Conservation (phyloP, 768 basidiomycete species). For the Crepidotus variabilis region DNA sequence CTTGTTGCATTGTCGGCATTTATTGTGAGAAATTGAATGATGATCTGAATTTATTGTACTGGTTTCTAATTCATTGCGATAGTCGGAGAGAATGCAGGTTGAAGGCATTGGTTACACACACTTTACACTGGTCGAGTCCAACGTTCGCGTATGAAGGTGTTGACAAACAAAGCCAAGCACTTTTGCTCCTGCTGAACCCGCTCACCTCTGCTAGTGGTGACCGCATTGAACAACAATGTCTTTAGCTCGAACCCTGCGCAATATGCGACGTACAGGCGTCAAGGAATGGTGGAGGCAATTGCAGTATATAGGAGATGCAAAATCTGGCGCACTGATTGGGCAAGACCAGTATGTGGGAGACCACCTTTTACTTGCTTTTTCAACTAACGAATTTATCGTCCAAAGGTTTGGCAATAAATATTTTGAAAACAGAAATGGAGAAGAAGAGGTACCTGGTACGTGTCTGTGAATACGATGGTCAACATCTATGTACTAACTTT, state of each 20-base stretch:
- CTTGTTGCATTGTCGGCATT: too few relatives aligned
- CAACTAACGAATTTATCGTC: constrained; percentile 7
- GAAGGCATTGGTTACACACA: too few relatives aligned
- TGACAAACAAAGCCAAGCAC: neutral
- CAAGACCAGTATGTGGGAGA: constrained; percentile 70
- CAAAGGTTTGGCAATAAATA: constrained; percentile 92
- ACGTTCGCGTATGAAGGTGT: neutral
- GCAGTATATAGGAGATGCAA: constrained; percentile 94
- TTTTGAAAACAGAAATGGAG: constrained; percentile 85
- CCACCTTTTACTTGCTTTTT: neutral
- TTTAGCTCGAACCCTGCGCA: constrained; percentile 71
- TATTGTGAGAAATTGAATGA: too few relatives aligned
- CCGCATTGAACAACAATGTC: constrained; percentile 34
- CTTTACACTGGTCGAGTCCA: too few relatives aligned
- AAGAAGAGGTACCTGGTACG: constrained; percentile 86
- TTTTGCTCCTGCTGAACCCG: neutral
- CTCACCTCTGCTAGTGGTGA: constrained; percentile 44
- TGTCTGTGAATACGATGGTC: constrained; percentile 1
- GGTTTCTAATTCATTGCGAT: too few relatives aligned
- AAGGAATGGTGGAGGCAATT: constrained; percentile 88
- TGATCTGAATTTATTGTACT: too few relatives aligned
- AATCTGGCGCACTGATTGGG: constrained; percentile 74
- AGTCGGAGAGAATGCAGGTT: too few relatives aligned
- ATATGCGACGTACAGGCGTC: constrained; percentile 69
- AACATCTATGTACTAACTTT: neutral